Evolutionary conservation across 108 stramenopile species (phyloP).

Genomic region (Schizochytrium sp.): DNA sequence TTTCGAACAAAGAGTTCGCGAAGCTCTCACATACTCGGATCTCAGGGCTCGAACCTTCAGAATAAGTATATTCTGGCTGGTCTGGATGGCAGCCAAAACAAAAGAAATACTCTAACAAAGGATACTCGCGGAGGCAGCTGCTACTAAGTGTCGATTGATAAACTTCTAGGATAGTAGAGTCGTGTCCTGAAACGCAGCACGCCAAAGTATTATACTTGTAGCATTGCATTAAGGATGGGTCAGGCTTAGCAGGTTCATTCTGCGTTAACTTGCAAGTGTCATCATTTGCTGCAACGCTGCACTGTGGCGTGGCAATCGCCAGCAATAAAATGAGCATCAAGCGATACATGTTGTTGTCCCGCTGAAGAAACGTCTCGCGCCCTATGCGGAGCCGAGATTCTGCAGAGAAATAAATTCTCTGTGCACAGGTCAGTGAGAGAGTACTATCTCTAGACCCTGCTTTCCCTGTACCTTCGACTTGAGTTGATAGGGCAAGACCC

Average conservation of each 20-base stretch:
- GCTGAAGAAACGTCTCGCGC: background rate
- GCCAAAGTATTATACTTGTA: constrained; percentile 29
- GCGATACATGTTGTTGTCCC: background rate
- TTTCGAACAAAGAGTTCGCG: background rate
- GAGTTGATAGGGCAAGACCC: too few relatives aligned
- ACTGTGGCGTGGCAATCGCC: background rate
- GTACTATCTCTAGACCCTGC: background rate
- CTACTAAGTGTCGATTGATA: constrained; percentile 1
- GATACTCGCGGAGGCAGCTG: constrained; percentile 43
- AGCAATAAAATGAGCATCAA: background rate
- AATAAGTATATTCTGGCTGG: background rate
- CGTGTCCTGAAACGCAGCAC: constrained; percentile 55
- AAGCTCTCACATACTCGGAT: constrained; percentile 5
- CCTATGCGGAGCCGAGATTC: background rate
- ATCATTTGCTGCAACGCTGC: background rate
- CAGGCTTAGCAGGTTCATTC: background rate
- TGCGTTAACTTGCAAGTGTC: constrained; percentile 55
- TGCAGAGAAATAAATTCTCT: background rate
- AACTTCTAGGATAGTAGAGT: background rate
- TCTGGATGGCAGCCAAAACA: constrained; percentile 54
- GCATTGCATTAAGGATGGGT: constrained; percentile 46
- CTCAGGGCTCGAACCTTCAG: background rate
- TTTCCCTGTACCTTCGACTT: background rate
- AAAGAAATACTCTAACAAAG: constrained; percentile 26
- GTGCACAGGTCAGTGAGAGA: background rate